phyloP scores from a whole-genome alignment of 2,329 filamentous ascomycete species.

The Fulvia fulva region DNA sequence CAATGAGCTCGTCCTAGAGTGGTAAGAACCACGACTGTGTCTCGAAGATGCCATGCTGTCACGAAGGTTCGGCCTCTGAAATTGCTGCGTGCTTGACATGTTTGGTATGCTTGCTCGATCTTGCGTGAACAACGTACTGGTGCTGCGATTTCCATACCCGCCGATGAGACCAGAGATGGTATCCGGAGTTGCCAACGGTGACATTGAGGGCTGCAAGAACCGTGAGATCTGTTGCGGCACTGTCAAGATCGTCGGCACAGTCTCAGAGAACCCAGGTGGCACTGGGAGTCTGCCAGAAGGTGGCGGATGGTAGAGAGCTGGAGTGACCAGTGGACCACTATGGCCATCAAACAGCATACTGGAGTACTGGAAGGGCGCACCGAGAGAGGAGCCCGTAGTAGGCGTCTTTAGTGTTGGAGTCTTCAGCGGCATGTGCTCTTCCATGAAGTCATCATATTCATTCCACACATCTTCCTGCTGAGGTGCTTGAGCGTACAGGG shows the following conservation, averaged over 20 bases:
- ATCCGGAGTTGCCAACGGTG: conserved; percentile 41
- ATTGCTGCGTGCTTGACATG: conserved; percentile 6
- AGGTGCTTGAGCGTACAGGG: conserved; percentile 14
- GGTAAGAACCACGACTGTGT: conserved; percentile 27
- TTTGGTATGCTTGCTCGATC: conserved; percentile 7
- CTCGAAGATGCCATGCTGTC: conserved; percentile 24
- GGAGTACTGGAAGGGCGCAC: conserved; percentile 51
- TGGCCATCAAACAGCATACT: conserved; percentile 44
- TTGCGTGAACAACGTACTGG: conserved; percentile 31
- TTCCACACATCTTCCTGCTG: conserved; percentile 87
- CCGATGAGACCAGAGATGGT: conserved; percentile 53
- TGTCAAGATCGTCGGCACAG: conserved; percentile 18
- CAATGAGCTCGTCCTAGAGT: conserved; percentile 30
- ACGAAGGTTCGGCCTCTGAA: conserved; percentile 8
- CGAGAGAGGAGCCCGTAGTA: conserved; percentile 50
- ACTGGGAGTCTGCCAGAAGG: conserved; percentile 16
- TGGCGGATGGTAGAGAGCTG: conserved; percentile 10
- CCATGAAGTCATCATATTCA: conserved; percentile 85
- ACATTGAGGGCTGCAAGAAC: conserved; percentile 30
- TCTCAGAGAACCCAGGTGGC: conserved; percentile 6
- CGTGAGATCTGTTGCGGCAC: conserved; percentile 30
- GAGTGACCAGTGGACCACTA: conserved; percentile 11
- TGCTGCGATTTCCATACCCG: conserved; percentile 45
- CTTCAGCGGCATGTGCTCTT: conserved; percentile 58
- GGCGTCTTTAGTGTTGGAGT: conserved; percentile 46